Evolutionary conservation across 1,284 basidiomycete species (phyloP), one percentile per base, ranked within the genome.

Genomic region (Athelia sp.): DNA sequence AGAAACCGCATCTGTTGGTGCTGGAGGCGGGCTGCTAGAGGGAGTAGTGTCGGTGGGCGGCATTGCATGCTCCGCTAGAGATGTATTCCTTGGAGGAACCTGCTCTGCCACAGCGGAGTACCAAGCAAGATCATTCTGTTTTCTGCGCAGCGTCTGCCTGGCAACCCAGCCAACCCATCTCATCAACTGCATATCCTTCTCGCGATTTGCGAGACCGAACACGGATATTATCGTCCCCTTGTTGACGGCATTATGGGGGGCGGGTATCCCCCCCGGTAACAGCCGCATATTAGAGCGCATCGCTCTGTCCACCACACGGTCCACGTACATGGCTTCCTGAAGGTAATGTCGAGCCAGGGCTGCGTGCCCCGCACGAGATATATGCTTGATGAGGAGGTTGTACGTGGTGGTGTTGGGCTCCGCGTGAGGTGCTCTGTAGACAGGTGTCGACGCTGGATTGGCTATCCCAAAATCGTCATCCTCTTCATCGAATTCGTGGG

Each of bases 391-490:
- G 42, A 90, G 71, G 46, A 78, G 69, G 49, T 70, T 70, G 63
- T 81, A 88, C 10, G 85, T 81, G 0, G 79, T 83, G 2, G 82
- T 82, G 58, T 90, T 90, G n/a, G 87, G 83, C 15, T 51, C 46
- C 2, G 82, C 82, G 49, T 69, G 65, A 26, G 83, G 79, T 21
- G 71, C 66, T 4, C 56, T 59, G 46, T 68, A 67, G 18, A 58
- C 62, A 14, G 64, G 62, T 19, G 71, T 64, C 1, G 69, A 60
- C 2, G 70, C 61, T 9, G 74, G 66, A 50, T 76, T 72, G 26
- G 66, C 54, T 40, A 76, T 71, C 19, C 74, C 75, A 56, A 72
- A 75, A 52, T 87, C 86, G 38, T 89, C 86, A 43, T 84, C 83
- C 36, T 86, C 84, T 15, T 81, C 78, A 47, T 84, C 80, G 55